Evolutionary conservation across 2,329 filamentous ascomycete genomes (phyloP).

Genomic region (Talaromyces sp.): DNA sequence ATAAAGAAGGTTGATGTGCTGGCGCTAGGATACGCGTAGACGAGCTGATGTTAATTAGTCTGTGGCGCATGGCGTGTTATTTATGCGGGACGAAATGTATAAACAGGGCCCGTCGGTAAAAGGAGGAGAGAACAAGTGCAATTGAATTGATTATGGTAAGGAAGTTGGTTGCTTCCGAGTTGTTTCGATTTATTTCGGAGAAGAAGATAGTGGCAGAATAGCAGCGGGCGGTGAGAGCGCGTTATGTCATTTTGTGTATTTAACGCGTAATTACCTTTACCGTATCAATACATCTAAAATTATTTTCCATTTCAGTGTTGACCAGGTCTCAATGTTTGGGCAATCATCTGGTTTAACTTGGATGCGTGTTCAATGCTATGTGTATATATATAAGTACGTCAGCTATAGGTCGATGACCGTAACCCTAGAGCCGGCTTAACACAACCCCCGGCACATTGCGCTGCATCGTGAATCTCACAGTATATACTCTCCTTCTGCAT

Average conservation of each 20-base stretch:
- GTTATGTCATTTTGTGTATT: background rate
- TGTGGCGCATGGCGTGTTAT: background rate
- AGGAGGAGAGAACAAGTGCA: background rate
- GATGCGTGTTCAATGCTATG: background rate
- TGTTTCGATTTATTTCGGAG: background rate
- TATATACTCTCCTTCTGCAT: slow-evolving; percentile 28
- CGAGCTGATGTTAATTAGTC: background rate
- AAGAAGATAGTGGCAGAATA: background rate
- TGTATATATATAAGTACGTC: background rate
- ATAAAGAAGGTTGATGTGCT: background rate
- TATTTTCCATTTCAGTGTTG: background rate
- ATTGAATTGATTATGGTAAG: background rate
- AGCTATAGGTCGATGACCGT: background rate
- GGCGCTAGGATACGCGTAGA: slow-evolving; percentile 5
- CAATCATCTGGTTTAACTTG: background rate
- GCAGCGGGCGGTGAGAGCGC: background rate
- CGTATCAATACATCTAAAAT: background rate
- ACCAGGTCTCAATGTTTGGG: background rate
- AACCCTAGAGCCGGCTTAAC: background rate
- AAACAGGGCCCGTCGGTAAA: background rate
- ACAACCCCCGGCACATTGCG: background rate
- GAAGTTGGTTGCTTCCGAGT: background rate
- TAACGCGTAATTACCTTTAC: background rate
- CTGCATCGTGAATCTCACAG: slow-evolving; percentile 22
- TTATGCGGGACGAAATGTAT: background rate